Base-by-base conservation (phyloP, 2,329 filamentous ascomycete species). In the Cordyceps fumosorosea region DNA sequence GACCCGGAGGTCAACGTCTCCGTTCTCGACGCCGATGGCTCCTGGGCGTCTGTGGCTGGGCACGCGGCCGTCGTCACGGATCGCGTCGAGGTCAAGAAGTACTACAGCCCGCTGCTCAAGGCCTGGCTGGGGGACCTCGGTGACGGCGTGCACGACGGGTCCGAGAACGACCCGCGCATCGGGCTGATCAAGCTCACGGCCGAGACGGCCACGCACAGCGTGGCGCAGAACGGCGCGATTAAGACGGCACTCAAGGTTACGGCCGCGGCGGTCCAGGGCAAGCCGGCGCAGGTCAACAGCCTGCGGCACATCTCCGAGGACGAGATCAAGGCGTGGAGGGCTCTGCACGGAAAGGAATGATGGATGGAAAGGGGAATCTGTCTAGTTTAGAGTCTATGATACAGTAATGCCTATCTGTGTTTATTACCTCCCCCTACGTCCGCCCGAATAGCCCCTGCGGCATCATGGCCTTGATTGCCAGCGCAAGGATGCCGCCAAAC, bases 21-120 rank as follows among this genome's bases (percentile, higher is more conserved):
- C 54, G 96, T 96, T 80, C 81, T 93, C 67, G 89, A 89, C 73
- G 74, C 76, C 66, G 84, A 84, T 2, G 90, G 91, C 67, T 87
- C 93, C 74, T 96, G 92, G 92, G 91, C 91, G 0, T 95, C 90
- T 2, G 79, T 96, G 65, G 89, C 89, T n/a, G 92, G 92, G 56
- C 81, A 79, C 1, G 87, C 90, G 1, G 78, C 77, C 29, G 81
- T 96, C 67, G 78, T 89, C 68, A 89, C 88, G 16, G 88, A 93
- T 71, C 85, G 87, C 24, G 78, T 77, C 2, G 75, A 84, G 24
- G 83, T 96, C 62, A 81, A 84, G 72, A 89, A 93, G 75, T 85
- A 91, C 76, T 96, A 96, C 76, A 87, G 80, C 24, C 82, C 86
- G 0, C 72, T 80, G 0, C 79, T 96, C 64, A 93, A 92, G 79